Evolutionary conservation across 306 rosid genomes (phyloP), one percentile per base, ranked within the genome.

Genomic region (Castanospermum australe): DNA sequence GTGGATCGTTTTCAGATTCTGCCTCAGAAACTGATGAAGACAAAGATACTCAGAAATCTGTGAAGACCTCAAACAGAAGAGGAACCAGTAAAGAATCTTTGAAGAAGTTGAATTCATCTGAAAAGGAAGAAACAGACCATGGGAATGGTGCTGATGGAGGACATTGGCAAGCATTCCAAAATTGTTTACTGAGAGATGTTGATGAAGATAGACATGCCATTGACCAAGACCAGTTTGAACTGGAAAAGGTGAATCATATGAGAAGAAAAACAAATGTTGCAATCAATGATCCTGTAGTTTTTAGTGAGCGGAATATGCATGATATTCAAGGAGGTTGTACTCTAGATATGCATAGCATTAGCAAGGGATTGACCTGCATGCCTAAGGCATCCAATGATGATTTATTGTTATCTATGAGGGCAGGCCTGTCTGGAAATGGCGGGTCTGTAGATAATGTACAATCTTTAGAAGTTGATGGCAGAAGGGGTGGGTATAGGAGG

Each of bases 161-260:
- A 24, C 90, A 89, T 56, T 96, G 99, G 99, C 89, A 90, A 81
- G 99, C 98, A 59, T 96, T 96, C 77, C 94, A 96, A 77, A 93
- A 75, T 68, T 90, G 91, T 84, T 87, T 96, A 82, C 92, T 96
- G n/a, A 85, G 91, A 81, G 97, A 96, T 89, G 96, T 82, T 68
- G 92, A 91, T 87, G 94, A 89, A 35, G 94, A 91, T 47, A 88
- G 87, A 72, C 91, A 48, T 63, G 81, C 69, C 70, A 83, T 84
- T 84, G 94, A 88, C 81, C 91, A 89, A 76, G 88, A 86, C 32
- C 85, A 89, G 80, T 84, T 85, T 81, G 86, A 90, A n/a, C 73
- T 63, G 79, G 92, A 84, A 85, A 88, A 85, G 81, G 86, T 32
- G 61, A 80, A 61, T 78, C 79, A 28, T 59, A 57, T 55, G 64